A percentile compares a stretch with the other conserved stretches of the same genome.
phyloP scores from a whole-genome alignment of 2,329 filamentous ascomycete species.

The Aspergillus quadricinctus region DNA sequence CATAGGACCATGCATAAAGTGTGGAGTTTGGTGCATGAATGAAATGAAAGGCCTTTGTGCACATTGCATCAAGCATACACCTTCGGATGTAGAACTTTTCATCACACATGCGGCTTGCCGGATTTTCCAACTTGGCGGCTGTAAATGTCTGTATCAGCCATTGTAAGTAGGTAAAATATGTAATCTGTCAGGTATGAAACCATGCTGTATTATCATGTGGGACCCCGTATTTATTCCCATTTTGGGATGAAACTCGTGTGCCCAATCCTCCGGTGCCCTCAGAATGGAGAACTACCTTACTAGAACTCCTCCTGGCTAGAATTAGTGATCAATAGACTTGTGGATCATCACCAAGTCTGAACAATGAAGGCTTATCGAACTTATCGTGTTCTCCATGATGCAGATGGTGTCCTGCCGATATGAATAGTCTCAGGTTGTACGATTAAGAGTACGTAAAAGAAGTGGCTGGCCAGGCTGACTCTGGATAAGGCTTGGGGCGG shows the following conservation, averaged over 20 bases:
- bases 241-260: slow-evolving; percentile 9
- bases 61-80: not conserved
- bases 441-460: not conserved
- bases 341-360: slow-evolving; percentile 7
- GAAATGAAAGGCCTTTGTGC: not conserved
- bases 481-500: too few species aligned
- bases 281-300: not conserved
- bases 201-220: not conserved
- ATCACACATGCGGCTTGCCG: slow-evolving; percentile 16
- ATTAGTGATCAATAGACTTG: slow-evolving; percentile 6
- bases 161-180: not conserved
- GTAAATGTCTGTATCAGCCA: not conserved
- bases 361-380: not conserved
- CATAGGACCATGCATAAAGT: not conserved
- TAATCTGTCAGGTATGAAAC: not conserved
- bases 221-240: slow-evolving; percentile 1
- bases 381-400: not conserved
- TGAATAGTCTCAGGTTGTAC: not conserved
- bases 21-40: not conserved
- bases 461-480: slow-evolving; percentile 1
- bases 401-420: not conserved
- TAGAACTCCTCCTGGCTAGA: not conserved
- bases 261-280: slow-evolving; percentile 3
- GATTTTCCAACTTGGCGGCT: not conserved
- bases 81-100: slow-evolving; percentile 16